Base-by-base conservation (phyloP, 2,329 filamentous ascomycete species). In the Fusarium praegraminearum region DNA sequence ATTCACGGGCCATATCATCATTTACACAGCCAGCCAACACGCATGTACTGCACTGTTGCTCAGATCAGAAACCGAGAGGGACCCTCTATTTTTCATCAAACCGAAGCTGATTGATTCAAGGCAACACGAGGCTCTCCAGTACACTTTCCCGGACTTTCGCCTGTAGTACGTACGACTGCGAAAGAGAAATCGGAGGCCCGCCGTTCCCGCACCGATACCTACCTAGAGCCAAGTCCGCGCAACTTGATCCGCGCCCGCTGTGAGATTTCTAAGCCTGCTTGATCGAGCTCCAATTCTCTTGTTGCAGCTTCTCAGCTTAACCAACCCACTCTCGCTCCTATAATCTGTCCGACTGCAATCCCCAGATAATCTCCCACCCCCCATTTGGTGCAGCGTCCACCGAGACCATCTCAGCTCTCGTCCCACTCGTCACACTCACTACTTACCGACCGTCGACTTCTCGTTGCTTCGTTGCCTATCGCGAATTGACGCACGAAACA, bases 331-430 rank as follows among this genome's bases (percentile, higher is more conserved):
- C 65, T 69, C 57, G 52, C 52, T 68, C 55, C 28, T 62, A 57
- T 53, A 65, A 53, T 70, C 62, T 57, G 66, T 70, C 66, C 67
- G 64, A 70, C 62, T 65, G 49, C 66, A 47, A 72, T 72, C 70
- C 69, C 69, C 69, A 65, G 69, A 70, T 50, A 72, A 64, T 70
- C 57, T 67, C 67, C 57, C 56, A 72, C 69, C 60, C 72, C 70
- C 67, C 62, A 36, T 69, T 68, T 60, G 70, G 69, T 72, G 64
- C 70, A 71, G 64, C 73, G 65, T 74, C 62, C 57, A 69, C 62
- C 52, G 24, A 69, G 67, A 65, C 65, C 70, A 70, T 73, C 69
- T 74, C 74, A 75, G 74, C 74, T 76, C 67, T 72, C 72, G 77
- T 79, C 75, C 75, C 75, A 76, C 75, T 75, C 56, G 57, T 64